Evolutionary conservation across 192 early-diverging fungal genomes (phyloP).

Genomic region (Gryganskiella cystojenkinii): DNA sequence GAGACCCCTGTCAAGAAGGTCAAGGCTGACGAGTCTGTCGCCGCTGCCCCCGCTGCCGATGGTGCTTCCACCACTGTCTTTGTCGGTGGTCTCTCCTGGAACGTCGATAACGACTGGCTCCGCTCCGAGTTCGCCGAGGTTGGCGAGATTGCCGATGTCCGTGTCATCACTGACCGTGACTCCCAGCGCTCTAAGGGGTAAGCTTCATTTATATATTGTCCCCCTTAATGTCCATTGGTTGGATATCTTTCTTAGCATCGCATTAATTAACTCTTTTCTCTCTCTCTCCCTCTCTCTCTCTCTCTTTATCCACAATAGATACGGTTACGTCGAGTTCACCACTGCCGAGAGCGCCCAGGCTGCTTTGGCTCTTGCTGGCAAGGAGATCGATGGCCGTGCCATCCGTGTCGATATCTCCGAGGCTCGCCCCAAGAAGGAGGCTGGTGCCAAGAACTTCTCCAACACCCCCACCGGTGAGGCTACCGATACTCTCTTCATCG

Average conservation of each 20-base stretch:
- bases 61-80: slow-evolving; percentile 67
- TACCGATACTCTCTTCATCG: slow-evolving; percentile 83
- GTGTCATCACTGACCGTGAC: slow-evolving; percentile 81
- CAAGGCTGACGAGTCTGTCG: slow-evolving; percentile 58
- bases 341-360: slow-evolving; percentile 69
- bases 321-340: slow-evolving; percentile 91
- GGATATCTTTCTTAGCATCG: background rate
- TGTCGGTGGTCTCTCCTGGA: slow-evolving; percentile 81
- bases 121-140: slow-evolving; percentile 68
- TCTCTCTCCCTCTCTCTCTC: background rate
- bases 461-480: slow-evolving; percentile 63
- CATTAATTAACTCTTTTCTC: background rate
- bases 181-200: slow-evolving; percentile 82
- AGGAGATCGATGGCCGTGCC: slow-evolving; percentile 85
- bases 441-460: slow-evolving; percentile 29
- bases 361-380: slow-evolving; percentile 73
- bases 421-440: slow-evolving; percentile 56
- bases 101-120: slow-evolving; percentile 73
- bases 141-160: slow-evolving; percentile 78
- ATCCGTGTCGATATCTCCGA: slow-evolving; percentile 82
- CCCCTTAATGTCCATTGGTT: background rate
- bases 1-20: slow-evolving; percentile 61
- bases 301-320: slow-evolving; percentile 56
- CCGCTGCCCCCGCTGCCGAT: slow-evolving; percentile 35
- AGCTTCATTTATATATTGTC: slow-evolving; percentile 12